These are phyloP conservation scores for Areca catechu DNA, from an alignment of 176 grass and related monocot species.

Conservation along the genomic window DNA sequence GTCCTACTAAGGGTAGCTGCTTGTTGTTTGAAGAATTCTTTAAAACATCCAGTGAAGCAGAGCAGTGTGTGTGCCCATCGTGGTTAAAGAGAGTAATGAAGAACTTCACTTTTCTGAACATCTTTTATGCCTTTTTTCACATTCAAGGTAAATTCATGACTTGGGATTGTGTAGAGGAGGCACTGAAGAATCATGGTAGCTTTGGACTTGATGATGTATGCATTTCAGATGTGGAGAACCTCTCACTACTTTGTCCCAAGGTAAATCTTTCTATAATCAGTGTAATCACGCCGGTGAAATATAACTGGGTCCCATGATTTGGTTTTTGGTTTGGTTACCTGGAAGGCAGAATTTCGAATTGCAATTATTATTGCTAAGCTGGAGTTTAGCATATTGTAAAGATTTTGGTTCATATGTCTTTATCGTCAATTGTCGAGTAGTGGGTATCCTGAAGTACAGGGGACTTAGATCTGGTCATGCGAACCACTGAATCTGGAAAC, in stretches of 20 bases:
- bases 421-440: too few relatives aligned
- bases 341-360: too few relatives aligned
- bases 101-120: constrained; percentile 33
- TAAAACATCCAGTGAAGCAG: neutral
- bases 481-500: too few relatives aligned
- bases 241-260: constrained; percentile 37
- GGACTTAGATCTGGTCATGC: too few relatives aligned
- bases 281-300: too few relatives aligned
- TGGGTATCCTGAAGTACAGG: too few relatives aligned
- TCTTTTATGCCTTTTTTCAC: constrained; percentile 37
- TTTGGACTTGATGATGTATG: constrained; percentile 27
- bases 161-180: constrained; percentile 32
- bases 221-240: constrained; percentile 29
- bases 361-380: too few relatives aligned
- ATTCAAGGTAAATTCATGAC: constrained; percentile 26
- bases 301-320: too few relatives aligned
- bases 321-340: too few relatives aligned
- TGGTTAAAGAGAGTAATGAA: constrained; percentile 43
- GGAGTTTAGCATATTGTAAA: too few relatives aligned
- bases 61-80: constrained; percentile 28
- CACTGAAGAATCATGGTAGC: constrained; percentile 15
- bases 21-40: constrained; percentile 30
- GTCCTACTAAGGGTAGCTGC: constrained; percentile 13
- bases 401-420: too few relatives aligned
- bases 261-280: constrained; percentile 11